Evolutionary conservation across 495 filamentous ascomycete genomes (phyloP).

Genomic region (Aspergillus saccharolyticus): DNA sequence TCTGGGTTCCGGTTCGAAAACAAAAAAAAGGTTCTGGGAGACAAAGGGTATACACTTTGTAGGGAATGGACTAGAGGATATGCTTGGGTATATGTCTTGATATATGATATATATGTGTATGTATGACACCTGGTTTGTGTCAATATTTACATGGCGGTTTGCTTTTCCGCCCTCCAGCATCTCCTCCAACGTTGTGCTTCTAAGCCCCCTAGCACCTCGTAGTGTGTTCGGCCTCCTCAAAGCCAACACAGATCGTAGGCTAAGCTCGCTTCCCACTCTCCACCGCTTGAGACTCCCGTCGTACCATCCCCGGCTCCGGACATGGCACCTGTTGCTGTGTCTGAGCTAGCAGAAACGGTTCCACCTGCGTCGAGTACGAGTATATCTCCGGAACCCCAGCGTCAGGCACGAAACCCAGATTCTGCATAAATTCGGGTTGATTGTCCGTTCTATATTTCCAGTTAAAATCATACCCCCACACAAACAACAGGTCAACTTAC

Average conservation of each 20-base stretch:
- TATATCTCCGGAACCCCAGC: conserved; percentile 34
- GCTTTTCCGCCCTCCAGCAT: no score
- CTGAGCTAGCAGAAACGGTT: conserved; percentile 34
- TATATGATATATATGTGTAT: background rate
- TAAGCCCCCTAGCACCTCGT: no score
- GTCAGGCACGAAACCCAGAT: conserved; percentile 37
- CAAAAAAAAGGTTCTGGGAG: no score
- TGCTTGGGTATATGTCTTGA: background rate
- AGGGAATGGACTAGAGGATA: no score
- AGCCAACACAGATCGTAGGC: no score
- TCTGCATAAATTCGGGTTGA: conserved; percentile 43
- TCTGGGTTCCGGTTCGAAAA: no score
- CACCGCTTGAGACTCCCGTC: conserved; percentile 24
- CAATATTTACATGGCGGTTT: background rate
- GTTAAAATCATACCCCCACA: no score
- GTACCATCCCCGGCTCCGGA: conserved; percentile 14
- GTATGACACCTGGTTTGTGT: background rate
- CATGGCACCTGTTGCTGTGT: conserved; percentile 28
- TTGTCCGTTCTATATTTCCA: conserved; percentile 28
- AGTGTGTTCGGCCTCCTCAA: no score
- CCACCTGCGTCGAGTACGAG: conserved; percentile 35
- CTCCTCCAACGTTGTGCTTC: no score
- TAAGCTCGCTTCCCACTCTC: conserved; percentile 16
- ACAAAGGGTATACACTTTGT: no score
- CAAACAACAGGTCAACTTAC: conserved; percentile 15